Evolutionary conservation across 2,329 filamentous ascomycete species (phyloP), one percentile per base, ranked within the genome.

Genomic region (Aureobasidium sp.): DNA sequence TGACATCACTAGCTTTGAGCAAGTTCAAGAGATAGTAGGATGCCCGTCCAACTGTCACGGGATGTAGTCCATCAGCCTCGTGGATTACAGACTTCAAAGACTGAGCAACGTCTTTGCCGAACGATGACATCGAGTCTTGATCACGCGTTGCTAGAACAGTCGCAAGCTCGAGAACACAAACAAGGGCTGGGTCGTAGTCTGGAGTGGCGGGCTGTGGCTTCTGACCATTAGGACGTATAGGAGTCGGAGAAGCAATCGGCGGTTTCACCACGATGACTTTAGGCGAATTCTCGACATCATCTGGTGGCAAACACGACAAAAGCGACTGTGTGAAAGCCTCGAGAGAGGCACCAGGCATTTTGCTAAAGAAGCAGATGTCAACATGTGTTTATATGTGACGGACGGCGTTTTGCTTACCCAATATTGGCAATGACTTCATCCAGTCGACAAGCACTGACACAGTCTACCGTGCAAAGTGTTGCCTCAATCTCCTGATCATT

Each of bases 401-500:
- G 34, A 36, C 14, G 39, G n/a, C 14, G 12, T 11, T 20, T 22
- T 55, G 78, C 84, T 80, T 78, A 91, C 86, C 84, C 83, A 65
- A 97, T 87, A 70, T 96, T 96, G 14, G 84, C 82, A 67, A 97
- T 87, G 3, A 97, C 86, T 65, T 89, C 85, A 63, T 87, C 86
- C 71, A 97, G 88, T 61, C 88, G 87, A 73, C 94, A 99, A 48
- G 91, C 88, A 68, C 90, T 93, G 45, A 99, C 87, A 70, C 93
- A 99, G 72, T 97, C 94, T 2, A 97, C 89, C 0, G 94, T 93
- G 72, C 90, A 94, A 11, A 99, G 79, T 0, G 94, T 97, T 71
- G 94, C 96, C 70, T 99, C 94, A 34, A 99, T 82, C 73, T 99
- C 94, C 72, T 97, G 93, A 66, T 97, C 91, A 1, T 94, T 97